Evolutionary conservation across 352 stramenopile species (phyloP), one percentile per base, ranked within the genome.

Genomic region (Phytophthora aleatoria): DNA sequence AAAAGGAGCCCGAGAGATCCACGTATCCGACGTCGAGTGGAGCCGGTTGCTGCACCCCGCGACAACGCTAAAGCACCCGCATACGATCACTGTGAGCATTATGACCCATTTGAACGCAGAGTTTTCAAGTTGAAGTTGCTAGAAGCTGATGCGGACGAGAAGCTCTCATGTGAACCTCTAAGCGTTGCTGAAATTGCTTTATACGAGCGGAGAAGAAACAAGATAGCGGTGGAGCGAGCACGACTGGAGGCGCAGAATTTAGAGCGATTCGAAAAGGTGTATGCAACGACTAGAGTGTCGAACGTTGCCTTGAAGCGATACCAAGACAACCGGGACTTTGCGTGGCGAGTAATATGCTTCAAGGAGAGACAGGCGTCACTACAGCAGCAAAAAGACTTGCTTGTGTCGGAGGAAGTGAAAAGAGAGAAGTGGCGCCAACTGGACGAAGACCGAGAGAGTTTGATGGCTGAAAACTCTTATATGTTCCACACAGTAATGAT

Each of bases 101-200:
- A 20, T 28, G 30, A 58, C 31, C 6, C 10, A 7, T 71, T 71
- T 63, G 31, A 50, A 20, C 57, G 57, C 33, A 16, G 33, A 48
- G 64, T 71, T n/a, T 67, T 67, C 45, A 71, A 67, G 39, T 36
- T 71, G 6, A 71, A 67, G 24, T n/a, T 67, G 7, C 64, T 59
- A 27, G 57, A 71, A 60, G 57, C 57, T 41, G 51, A 67, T 57
- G 26, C 48, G 3, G 57, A 66, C 11, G 43, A 71, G n/a, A 57
- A 58, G 15, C 11, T 33, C 1, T n/a, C 50, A n/a, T 3, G 8
- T 11, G 26, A 33, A 16, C 11, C 2, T 15, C 41, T 56, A 12
- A 44, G 20, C 47, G 35, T 2, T 15, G 24, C 10, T 20, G 38
- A 61, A 12, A 47, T 15, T 16, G 35, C 27, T 16, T 49, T 67